These are phyloP conservation scores for Alternaria longipes DNA, from an alignment of 2,329 filamentous ascomycete species.

Conservation along the genomic window DNA sequence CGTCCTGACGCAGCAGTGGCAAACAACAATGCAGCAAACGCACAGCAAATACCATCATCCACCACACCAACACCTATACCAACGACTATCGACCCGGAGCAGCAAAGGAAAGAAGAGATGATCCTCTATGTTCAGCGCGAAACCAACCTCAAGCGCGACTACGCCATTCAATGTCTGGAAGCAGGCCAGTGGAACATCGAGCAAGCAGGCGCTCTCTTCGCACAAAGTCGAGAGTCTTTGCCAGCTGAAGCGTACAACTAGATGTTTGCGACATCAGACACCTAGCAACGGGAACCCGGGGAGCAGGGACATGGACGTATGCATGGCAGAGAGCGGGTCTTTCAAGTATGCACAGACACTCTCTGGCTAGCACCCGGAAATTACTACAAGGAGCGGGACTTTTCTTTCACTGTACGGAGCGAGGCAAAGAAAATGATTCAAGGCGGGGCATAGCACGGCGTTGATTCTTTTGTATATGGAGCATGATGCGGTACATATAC, in stretches of 20 bases:
- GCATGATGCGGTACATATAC: slow-evolving; percentile 10
- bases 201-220: slow-evolving; percentile 77
- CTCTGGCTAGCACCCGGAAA: background rate
- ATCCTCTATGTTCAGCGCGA: slow-evolving; percentile 74
- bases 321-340: background rate
- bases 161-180: slow-evolving; percentile 80
- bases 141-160: slow-evolving; percentile 82
- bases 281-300: background rate
- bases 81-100: slow-evolving; percentile 13
- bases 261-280: background rate
- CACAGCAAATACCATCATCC: slow-evolving; percentile 7
- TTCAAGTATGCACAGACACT: background rate
- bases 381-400: background rate
- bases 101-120: slow-evolving; percentile 71
- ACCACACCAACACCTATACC: slow-evolving; percentile 29
- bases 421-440: background rate
- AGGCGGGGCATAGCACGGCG: slow-evolving; percentile 1
- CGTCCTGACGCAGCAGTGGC: slow-evolving; percentile 70
- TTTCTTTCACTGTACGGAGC: background rate
- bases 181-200: slow-evolving; percentile 84
- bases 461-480: slow-evolving; percentile 5
- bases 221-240: slow-evolving; percentile 70
- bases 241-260: slow-evolving; percentile 55
- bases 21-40: slow-evolving; percentile 16
- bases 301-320: background rate